These are phyloP conservation scores for Isatis lusitanica DNA, from an alignment of 441 rosid genomes.

Conservation along the genomic window DNA sequence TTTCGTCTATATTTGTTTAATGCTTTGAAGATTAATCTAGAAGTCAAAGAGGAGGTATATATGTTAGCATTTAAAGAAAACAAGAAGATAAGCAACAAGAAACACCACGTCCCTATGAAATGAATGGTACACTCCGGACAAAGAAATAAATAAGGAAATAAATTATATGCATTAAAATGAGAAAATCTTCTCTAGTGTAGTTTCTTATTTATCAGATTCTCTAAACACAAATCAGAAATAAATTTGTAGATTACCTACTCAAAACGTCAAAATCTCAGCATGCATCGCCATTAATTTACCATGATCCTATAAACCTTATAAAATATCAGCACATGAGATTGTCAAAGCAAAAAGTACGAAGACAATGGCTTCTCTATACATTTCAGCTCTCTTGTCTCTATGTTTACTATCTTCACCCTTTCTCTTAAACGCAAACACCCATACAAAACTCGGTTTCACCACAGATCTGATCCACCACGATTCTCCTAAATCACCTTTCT, in stretches of 20 bases:
- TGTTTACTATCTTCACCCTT: slow-evolving; percentile 12
- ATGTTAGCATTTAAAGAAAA: too few relatives aligned
- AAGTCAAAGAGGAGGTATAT: too few relatives aligned
- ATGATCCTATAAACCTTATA: slow-evolving; percentile 8
- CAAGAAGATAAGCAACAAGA: not conserved
- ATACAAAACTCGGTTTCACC: slow-evolving; percentile 15
- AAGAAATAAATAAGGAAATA: too few relatives aligned
- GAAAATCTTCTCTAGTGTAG: not conserved
- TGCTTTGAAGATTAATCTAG: too few relatives aligned
- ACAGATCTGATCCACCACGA: slow-evolving; percentile 19
- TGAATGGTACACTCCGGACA: too few relatives aligned
- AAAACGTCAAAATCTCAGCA: not conserved
- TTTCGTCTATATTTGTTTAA: too few relatives aligned
- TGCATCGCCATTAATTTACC: not conserved
- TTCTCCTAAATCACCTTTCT: slow-evolving; percentile 32
- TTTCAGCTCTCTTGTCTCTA: not conserved
- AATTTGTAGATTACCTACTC: not conserved
- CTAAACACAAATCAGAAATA: not conserved
- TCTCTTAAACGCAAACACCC: slow-evolving; percentile 9
- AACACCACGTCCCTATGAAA: not conserved
- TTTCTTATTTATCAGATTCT: not conserved
- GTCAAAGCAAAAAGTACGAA: not conserved
- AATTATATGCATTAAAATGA: not conserved
- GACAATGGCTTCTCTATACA: slow-evolving; percentile 8
- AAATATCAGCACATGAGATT: not conserved